A percentile compares a stretch with the other conserved stretches of the same genome.
phyloP scores from a whole-genome alignment of 75 land plant genomes.

The Picea sitchensis region DNA sequence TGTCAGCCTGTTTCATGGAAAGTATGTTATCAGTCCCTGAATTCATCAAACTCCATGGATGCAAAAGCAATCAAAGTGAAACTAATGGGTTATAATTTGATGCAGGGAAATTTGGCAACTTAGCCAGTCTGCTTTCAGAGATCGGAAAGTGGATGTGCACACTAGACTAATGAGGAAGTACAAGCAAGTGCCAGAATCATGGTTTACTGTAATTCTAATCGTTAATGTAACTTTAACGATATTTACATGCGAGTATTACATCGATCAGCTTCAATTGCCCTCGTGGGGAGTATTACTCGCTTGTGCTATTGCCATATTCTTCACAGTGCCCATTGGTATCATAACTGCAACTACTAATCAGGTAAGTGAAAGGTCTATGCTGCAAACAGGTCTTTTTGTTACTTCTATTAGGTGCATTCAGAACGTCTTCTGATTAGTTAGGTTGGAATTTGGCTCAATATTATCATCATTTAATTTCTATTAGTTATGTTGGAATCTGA shows the following conservation, averaged over 20 bases:
- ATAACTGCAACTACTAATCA: conserved; percentile 37
- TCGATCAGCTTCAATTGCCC: conserved; percentile 26
- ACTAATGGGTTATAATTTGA: not conserved
- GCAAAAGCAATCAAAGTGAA: not conserved
- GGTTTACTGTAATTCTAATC: conserved; percentile 22
- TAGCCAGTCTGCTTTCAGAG: conserved; percentile 17
- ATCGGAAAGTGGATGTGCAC: conserved; percentile 17
- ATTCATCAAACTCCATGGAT: not conserved
- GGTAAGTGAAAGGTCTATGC: conserved; percentile 1
- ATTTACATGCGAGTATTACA: conserved; percentile 5
- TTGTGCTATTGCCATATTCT: conserved; percentile 19
- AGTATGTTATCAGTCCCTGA: conserved; percentile 5
- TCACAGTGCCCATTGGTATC: conserved; percentile 38
- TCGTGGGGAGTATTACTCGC: conserved; percentile 43
- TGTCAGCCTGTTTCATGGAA: conserved; percentile 31
- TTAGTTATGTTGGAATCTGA: no score
- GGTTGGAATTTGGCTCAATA: no score
- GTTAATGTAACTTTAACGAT: conserved; percentile 10
- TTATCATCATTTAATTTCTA: no score
- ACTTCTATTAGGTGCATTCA: no score
- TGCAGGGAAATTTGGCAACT: conserved; percentile 31
- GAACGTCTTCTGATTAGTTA: no score
- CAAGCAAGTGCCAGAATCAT: conserved; percentile 16
- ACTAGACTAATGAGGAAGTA: conserved; percentile 25
- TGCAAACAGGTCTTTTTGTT: no score